Base-by-base conservation (phyloP, 371 early-diverging fungal species). In the Lichtheimia ornata region DNA sequence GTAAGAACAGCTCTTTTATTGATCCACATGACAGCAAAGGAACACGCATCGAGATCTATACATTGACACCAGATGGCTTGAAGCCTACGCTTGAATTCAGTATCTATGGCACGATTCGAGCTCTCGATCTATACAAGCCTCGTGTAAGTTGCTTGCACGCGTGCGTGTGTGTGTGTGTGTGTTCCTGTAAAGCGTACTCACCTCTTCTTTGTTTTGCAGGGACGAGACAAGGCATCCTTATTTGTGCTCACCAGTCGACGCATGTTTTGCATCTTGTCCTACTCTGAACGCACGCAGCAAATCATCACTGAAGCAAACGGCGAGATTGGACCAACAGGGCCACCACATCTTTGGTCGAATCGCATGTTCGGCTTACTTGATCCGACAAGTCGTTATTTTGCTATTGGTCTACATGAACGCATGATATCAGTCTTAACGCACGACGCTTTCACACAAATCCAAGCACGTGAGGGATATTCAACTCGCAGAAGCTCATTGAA, bases 1-100 rank as follows among this genome's bases (percentile, higher is more conserved):
- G 47, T 18, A 47, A 47, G 17, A 41, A 42, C 56, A 5, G 3
- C 43, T 14, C 7, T 40, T 44, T 58, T 52, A 40, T 30, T 35
- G 20, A 42, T 53, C 20, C 40, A 22, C 24, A 18, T 44, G 15
- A 14, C 53, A 91, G 92, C 47, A 91, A 91, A 70, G 80, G 85
- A 35, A 90, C 84, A 43, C 87, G 90, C 41, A 75, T 93, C 15
- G 91, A 93, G 63, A 78, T 94, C 20, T 86, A 82, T 61, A 72
- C 83, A 13, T 63, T 84, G 20, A 80, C 74, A n/a, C 76, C 80
- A 4, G 84, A 85, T 59, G 84, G 83, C 5, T 71, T 94, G 56
- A 84, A 84, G 52, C 75, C 84, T 15, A 79, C 88, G 15, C 74
- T 84, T 53, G 91, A 90, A 62, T 85, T 87, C 62, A 83, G 83